These are phyloP conservation scores for Fusarium burgessii DNA, from an alignment of 2,329 filamentous ascomycete species.

Conservation along the genomic window DNA sequence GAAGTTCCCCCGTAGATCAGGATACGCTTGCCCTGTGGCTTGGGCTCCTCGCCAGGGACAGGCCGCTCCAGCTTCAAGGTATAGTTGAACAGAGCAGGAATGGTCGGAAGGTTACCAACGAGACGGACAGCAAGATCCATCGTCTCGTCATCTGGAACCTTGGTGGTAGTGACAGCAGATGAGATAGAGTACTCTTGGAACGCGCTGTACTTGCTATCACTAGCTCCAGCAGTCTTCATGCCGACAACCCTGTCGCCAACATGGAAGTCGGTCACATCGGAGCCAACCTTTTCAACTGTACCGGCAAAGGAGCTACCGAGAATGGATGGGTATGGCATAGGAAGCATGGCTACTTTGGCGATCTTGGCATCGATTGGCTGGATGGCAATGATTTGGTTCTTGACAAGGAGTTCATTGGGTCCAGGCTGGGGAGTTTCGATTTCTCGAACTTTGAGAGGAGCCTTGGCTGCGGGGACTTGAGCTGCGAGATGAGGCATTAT, in stretches of 20 bases:
- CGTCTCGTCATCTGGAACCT: conserved; percentile 8
- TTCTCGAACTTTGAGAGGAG: conserved; percentile 18
- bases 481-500: conserved; percentile 36
- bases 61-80: conserved; percentile 27
- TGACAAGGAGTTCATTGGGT: conserved; percentile 34
- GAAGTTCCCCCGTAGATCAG: conserved; percentile 37
- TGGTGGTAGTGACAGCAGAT: conserved; percentile 14
- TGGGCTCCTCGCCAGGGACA: background rate
- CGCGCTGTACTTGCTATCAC: conserved; percentile 33
- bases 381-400: conserved; percentile 35
- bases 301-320: conserved; percentile 34
- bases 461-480: conserved; percentile 30
- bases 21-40: conserved; percentile 21
- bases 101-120: conserved; percentile 34
- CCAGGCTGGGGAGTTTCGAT: conserved; percentile 35
- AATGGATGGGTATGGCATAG: conserved; percentile 28
- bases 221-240: conserved; percentile 31
- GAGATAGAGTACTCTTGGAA: conserved; percentile 31
- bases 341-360: conserved; percentile 36
- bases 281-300: conserved; percentile 25
- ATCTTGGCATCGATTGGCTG: conserved; percentile 40
- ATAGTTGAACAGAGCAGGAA: conserved; percentile 34
- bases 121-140: conserved; percentile 32
- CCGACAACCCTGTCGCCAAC: conserved; percentile 36
- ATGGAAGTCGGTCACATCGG: conserved; percentile 12